These are phyloP conservation scores for Sphaceloma murrayae DNA, from an alignment of 2,329 filamentous ascomycete genomes.

Conservation along the genomic window DNA sequence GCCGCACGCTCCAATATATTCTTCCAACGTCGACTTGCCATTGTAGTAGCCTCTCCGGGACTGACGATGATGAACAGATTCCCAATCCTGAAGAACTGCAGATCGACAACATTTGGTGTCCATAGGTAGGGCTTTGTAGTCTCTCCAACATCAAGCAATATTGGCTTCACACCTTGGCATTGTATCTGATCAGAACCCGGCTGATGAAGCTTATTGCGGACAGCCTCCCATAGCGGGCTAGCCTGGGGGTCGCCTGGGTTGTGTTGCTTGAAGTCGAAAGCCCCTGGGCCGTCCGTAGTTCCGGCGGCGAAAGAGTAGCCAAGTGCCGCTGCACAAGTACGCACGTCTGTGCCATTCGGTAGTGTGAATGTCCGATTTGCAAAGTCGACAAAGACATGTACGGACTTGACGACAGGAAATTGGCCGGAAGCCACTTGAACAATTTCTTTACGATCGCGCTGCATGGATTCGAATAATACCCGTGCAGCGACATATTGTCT, in stretches of 20 bases:
- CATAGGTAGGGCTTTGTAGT: constrained; percentile 70
- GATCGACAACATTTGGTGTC: constrained; percentile 84
- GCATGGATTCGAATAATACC: constrained; percentile 48
- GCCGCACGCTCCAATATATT: constrained; percentile 36
- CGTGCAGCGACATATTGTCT: constrained; percentile 59
- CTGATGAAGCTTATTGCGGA: constrained; percentile 60
- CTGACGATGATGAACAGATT: constrained; percentile 76
- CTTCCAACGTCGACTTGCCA: constrained; percentile 84
- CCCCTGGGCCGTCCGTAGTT: constrained; percentile 82
- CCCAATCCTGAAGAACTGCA: constrained; percentile 76
- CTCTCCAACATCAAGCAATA: constrained; percentile 81
- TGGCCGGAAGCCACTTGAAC: constrained; percentile 36
- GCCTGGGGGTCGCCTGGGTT: constrained; percentile 60
- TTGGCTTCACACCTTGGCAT: constrained; percentile 74
- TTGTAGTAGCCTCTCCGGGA: constrained; percentile 82
- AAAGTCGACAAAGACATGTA: constrained; percentile 81
- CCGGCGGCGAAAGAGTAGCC: constrained; percentile 91
- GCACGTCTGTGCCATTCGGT: constrained; percentile 59
- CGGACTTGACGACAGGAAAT: constrained; percentile 62
- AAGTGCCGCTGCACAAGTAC: constrained; percentile 76
- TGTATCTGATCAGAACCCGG: constrained; percentile 59
- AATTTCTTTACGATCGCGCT: constrained; percentile 16
- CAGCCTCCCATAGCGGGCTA: constrained; percentile 71
- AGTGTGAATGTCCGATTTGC: constrained; percentile 63
- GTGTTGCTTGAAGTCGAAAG: constrained; percentile 89